Evolutionary conservation across 306 rosid genomes (phyloP).

Genomic region (Sesbania bispinosa): DNA sequence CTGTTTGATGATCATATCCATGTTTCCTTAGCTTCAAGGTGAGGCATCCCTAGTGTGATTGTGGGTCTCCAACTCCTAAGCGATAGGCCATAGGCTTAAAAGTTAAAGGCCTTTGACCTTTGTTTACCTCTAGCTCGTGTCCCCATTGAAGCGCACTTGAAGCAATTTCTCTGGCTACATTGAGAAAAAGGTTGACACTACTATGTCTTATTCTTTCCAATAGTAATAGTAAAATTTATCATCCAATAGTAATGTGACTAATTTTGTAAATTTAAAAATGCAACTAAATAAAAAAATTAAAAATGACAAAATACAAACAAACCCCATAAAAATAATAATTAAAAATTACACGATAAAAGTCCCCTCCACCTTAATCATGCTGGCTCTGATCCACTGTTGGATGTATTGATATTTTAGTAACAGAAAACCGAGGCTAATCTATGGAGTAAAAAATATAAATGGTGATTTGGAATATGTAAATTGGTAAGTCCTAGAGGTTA

Average conservation of each 20-base stretch:
- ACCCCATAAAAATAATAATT: no score
- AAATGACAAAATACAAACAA: no score
- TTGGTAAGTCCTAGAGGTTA: background rate
- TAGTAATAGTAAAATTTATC: no score
- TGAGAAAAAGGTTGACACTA: background rate
- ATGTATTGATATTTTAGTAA: background rate
- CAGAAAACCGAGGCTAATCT: background rate
- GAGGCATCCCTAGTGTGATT: slow-evolving; percentile 32
- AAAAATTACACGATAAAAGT: background rate
- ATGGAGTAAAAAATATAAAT: background rate
- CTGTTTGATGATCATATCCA: slow-evolving; percentile 37
- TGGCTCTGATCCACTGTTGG: background rate
- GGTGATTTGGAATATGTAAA: background rate
- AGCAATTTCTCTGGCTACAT: background rate
- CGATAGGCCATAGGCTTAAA: background rate
- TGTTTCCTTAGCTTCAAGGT: slow-evolving; percentile 47
- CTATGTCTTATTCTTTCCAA: background rate
- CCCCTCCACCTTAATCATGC: background rate
- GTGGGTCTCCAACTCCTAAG: slow-evolving; percentile 31
- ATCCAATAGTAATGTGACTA: no score
- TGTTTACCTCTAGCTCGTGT: background rate
- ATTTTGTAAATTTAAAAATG: no score
- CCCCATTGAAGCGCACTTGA: background rate
- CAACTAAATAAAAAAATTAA: no score
- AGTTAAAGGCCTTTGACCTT: background rate